A percentile compares a stretch with the other conserved stretches of the same genome.
Conservation (phyloP, 2,329 filamentous ascomycete species). For the Aspergillus sp. region DNA sequence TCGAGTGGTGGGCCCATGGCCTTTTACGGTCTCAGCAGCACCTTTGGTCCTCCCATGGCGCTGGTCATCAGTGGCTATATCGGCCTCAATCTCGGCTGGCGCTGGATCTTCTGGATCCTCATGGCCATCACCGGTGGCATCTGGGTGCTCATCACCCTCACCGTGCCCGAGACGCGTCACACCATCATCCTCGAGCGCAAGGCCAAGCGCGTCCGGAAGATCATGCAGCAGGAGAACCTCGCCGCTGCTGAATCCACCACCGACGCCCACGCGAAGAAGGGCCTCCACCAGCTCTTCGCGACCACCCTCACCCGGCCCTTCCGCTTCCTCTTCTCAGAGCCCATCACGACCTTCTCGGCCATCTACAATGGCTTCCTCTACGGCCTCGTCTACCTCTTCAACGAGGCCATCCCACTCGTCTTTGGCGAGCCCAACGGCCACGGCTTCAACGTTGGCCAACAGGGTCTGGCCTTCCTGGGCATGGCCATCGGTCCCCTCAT, state of each 20-base stretch:
- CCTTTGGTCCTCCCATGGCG: slow-evolving; percentile 30
- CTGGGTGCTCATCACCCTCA: slow-evolving; percentile 43
- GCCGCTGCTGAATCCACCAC: slow-evolving; percentile 57
- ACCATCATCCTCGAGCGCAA: slow-evolving; percentile 53
- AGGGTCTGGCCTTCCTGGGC: slow-evolving; percentile 54
- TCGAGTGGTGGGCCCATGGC: slow-evolving; percentile 28
- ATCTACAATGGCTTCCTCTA: slow-evolving; percentile 60
- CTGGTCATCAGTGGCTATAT: slow-evolving; percentile 32
- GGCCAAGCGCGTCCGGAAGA: slow-evolving; percentile 47
- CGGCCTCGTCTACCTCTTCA: slow-evolving; percentile 71
- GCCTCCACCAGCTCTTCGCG: slow-evolving; percentile 67
- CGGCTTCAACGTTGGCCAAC: slow-evolving; percentile 50
- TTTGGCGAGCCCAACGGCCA: slow-evolving; percentile 60
- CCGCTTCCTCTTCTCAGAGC: slow-evolving; percentile 23
- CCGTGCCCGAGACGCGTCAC: slow-evolving; percentile 52
- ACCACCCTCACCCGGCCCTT: slow-evolving; percentile 63
- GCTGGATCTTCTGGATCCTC: slow-evolving; percentile 59
- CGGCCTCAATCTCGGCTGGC: slow-evolving; percentile 38
- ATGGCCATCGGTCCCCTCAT: slow-evolving; percentile 60
- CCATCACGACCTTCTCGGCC: slow-evolving; percentile 24
- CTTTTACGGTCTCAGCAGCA: slow-evolving; percentile 30
- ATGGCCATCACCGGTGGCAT: slow-evolving; percentile 51
- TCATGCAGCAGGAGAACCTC: slow-evolving; percentile 43
- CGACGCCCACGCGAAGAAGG: slow-evolving; percentile 50
- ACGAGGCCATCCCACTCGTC: slow-evolving; percentile 65